Conservation (phyloP, 148 eudicot species). For the Silene latifolia region DNA sequence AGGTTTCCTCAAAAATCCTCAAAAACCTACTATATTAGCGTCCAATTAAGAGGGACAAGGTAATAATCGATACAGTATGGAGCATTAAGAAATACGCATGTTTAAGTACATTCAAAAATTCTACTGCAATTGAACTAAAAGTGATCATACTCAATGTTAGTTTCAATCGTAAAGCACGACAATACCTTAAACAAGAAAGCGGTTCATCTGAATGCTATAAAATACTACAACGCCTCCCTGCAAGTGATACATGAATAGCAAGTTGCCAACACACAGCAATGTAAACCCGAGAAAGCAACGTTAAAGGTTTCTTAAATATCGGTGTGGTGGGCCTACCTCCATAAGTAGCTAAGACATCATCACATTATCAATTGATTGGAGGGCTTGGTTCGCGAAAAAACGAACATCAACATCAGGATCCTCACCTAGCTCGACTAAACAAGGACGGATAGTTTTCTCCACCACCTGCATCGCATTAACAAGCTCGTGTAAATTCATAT, state of each 20-base stretch:
- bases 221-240: constrained; percentile 1
- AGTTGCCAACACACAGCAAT: neutral
- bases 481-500: neutral
- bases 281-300: neutral
- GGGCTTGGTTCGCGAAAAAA: constrained; percentile 80
- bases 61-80: neutral
- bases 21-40: too few relatives aligned
- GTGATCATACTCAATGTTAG: neutral
- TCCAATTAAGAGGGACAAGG: too few relatives aligned
- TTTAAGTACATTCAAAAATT: constrained; percentile 8
- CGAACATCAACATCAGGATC: constrained; percentile 98
- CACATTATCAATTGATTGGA: constrained; percentile 76
- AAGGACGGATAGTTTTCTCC: constrained; percentile 71
- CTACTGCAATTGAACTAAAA: constrained; percentile 6
- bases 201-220: constrained; percentile 12
- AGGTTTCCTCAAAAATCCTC: too few relatives aligned
- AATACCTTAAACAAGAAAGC: neutral
- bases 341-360: constrained; percentile 54
- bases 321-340: constrained; percentile 7
- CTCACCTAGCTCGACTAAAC: constrained; percentile 72
- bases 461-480: constrained; percentile 48
- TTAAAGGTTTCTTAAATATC: neutral
- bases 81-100: neutral
- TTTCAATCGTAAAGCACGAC: constrained; percentile 8
- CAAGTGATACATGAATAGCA: neutral